Conservation (phyloP, 805 yeast species). For the Schwanniomyces vanrijiae region DNA sequence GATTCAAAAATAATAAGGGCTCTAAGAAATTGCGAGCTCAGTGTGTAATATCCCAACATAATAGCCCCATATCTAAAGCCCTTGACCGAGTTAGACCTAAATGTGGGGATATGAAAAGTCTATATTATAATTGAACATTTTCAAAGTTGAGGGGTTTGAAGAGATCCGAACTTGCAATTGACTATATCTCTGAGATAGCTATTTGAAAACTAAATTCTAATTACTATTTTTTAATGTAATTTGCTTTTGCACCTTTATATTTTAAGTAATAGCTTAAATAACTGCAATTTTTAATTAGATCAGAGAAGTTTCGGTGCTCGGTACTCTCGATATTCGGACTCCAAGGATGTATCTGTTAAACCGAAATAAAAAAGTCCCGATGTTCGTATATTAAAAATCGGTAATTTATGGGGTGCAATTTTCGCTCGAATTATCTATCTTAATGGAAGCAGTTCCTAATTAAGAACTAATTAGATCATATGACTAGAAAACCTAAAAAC, state of each 20-base stretch:
- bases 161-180: background rate
- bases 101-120: background rate
- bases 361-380: background rate
- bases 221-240: too few species aligned
- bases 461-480: background rate
- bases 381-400: background rate
- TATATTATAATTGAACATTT: background rate
- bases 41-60: background rate
- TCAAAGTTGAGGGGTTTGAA: background rate
- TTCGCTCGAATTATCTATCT: too few species aligned
- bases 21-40: background rate
- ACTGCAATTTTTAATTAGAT: too few species aligned
- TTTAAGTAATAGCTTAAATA: too few species aligned
- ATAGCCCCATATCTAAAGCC: background rate
- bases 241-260: background rate
- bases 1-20: constrained; percentile 10
- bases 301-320: too few species aligned
- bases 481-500: background rate
- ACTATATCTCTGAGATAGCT: background rate
- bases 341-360: background rate
- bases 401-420: background rate
- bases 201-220: background rate
- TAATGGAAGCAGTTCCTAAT: background rate
- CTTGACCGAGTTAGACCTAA: background rate
- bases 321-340: too few species aligned